Base-by-base conservation (phyloP, 2,329 filamentous ascomycete species). In the Fusarium torreyae region DNA sequence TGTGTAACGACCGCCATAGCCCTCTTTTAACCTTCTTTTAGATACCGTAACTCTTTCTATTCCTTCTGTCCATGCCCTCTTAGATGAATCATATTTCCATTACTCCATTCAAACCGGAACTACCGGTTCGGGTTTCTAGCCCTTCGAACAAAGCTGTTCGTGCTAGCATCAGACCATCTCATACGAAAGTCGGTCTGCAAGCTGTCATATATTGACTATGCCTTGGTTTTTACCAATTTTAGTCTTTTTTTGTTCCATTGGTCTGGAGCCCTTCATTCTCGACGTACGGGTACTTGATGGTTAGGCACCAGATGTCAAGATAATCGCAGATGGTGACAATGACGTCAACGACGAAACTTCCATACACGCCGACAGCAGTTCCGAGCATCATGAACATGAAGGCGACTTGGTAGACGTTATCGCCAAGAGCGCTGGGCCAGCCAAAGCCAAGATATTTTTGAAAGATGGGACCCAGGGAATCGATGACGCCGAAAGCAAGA, bases 261-360 rank as follows among this genome's bases (percentile, higher is more conserved):
- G 76, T 52, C 31, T 63, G 59, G 51, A 77, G 66, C 46, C 75
- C 66, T 24, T 60, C 59, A 15, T 71, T 80, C 74, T 87, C 86
- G 24, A 85, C 82, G 68, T 86, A 85, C 22, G 88, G 89, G 74
- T 98, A 91, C 87, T 99, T 99, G 83, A 99, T 99, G 2, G 93
- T 97, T 78, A 99, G 84, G 78, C 96, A 99, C 94, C 94, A 98
- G 72, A 99, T 99, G 78, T 99, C 96, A 65, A 98, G 86, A 79
- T 97, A 97, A 79, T 99, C 96, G 82, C 96, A 99, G 74, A 99
- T 98, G 31, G 94, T 97, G 63, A 96, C 94, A 71, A 99, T 98
- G 58, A 98, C 94, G 78, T 98, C 96, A 33, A 97, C 92, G 58
- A 98, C 94, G 79, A 99, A 99, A 79, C 94, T 97, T 63, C 94